A percentile compares a stretch with the other conserved stretches of the same genome.
These are phyloP conservation scores for Jaapia argillacea DNA, from an alignment of 768 basidiomycete species.

Conservation along the genomic window DNA sequence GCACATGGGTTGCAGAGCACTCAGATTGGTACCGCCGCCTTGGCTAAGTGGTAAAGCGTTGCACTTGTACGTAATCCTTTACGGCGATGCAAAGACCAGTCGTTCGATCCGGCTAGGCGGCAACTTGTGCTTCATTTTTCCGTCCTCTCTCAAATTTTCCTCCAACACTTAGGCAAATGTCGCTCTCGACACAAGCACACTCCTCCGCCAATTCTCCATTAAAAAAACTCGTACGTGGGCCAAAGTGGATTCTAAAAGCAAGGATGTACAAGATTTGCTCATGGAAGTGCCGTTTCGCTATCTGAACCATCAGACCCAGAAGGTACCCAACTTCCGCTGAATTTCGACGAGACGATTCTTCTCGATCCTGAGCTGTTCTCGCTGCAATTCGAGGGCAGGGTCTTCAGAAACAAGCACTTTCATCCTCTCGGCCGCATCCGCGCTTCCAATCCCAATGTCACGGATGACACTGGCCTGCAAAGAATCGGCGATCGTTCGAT, in stretches of 20 bases:
- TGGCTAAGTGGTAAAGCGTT: not conserved
- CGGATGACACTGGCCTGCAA: conserved; percentile 26
- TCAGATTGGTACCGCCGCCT: not conserved
- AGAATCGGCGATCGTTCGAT: conserved; percentile 25
- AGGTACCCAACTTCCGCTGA: conserved; percentile 18
- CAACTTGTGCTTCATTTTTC: not conserved
- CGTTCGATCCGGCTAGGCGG: not conserved
- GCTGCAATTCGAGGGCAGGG: conserved; percentile 19
- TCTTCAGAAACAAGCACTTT: conserved; percentile 30
- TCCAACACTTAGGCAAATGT: no score
- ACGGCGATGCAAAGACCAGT: not conserved
- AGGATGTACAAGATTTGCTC: not conserved
- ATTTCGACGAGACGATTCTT: conserved; percentile 22
- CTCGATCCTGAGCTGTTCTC: conserved; percentile 20
- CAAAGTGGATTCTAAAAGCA: not conserved
- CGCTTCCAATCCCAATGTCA: conserved; percentile 19
- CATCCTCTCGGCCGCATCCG: conserved; percentile 10
- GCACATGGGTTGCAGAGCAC: not conserved
- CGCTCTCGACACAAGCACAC: no score
- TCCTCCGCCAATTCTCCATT: not conserved
- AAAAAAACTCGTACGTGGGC: not conserved
- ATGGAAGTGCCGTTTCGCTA: not conserved
- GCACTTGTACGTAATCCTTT: not conserved
- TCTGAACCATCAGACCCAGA: not conserved
- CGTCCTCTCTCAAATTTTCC: not conserved